Evolutionary conservation across 129 eudicot genomes (phyloP).

Genomic region (Lonicera japonica): DNA sequence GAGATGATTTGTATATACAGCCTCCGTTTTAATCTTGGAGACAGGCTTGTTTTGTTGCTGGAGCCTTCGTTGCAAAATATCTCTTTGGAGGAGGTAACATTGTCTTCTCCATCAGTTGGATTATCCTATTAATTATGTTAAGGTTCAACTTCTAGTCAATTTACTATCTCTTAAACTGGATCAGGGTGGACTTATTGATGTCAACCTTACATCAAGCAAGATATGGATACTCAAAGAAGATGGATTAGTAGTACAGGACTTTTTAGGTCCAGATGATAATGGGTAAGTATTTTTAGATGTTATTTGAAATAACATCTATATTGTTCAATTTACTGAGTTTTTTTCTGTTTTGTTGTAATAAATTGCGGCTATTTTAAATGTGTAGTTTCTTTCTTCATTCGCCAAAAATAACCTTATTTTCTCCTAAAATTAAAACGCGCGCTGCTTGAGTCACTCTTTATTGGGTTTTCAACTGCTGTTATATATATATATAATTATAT

Average conservation of each 20-base stretch:
- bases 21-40: constrained; percentile 50
- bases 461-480: too few relatives aligned
- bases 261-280: constrained; percentile 20
- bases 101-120: neutral
- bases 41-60: constrained; percentile 34
- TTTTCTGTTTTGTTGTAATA: too few relatives aligned
- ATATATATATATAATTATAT: too few relatives aligned
- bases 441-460: too few relatives aligned
- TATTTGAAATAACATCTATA: too few relatives aligned
- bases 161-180: constrained; percentile 9
- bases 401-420: neutral
- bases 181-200: constrained; percentile 66
- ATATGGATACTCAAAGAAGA: constrained; percentile 82
- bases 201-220: constrained; percentile 55
- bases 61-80: constrained; percentile 47
- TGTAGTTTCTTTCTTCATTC: neutral
- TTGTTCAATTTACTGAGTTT: too few relatives aligned
- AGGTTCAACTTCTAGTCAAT: neutral
- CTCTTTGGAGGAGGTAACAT: constrained; percentile 58
- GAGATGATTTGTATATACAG: constrained; percentile 42
- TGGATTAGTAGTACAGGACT: constrained; percentile 43
- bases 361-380: neutral
- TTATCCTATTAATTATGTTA: constrained; percentile 9
- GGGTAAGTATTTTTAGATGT: constrained; percentile 52
- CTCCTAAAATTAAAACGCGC: too few relatives aligned